Evolutionary conservation across 139 green algal species (phyloP).

Genomic region (Axilococcus clingmanii): DNA sequence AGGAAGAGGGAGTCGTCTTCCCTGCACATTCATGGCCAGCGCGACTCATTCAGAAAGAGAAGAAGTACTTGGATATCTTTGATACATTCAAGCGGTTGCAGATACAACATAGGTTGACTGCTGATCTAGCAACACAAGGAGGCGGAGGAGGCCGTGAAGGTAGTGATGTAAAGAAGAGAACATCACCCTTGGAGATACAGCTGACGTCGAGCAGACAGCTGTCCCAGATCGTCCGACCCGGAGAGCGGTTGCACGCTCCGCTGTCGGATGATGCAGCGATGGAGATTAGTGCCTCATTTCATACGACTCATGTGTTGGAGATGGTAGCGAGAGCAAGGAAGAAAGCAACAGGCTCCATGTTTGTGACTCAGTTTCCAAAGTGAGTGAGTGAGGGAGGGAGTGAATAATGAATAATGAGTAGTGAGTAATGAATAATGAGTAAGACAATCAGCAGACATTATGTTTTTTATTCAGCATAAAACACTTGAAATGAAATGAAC

Average conservation of each 20-base stretch:
- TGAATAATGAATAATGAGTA: neutral
- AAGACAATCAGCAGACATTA: neutral
- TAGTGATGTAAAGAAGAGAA: neutral
- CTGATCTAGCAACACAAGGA: constrained; percentile 8
- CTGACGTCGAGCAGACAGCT: neutral
- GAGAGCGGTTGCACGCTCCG: constrained; percentile 7
- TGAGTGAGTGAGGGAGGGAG: neutral
- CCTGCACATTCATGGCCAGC: constrained; percentile 4
- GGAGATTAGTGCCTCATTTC: neutral
- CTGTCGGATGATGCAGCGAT: constrained; percentile 17
- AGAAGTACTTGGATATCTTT: constrained; percentile 6
- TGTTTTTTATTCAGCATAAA: constrained; percentile 1
- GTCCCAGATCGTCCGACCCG: neutral
- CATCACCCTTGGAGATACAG: too few relatives aligned
- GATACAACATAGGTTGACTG: too few relatives aligned
- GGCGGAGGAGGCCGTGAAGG: neutral
- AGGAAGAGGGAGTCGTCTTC: constrained; percentile 3
- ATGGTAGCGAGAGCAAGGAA: constrained; percentile 14
- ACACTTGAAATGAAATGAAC: neutral
- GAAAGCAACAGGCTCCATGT: constrained; percentile 6
- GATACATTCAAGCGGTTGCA: neutral
- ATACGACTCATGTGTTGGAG: constrained; percentile 4
- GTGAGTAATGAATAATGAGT: too few relatives aligned
- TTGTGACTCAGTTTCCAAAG: neutral
- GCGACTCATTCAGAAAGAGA: constrained; percentile 14